Base-by-base conservation (phyloP, 768 basidiomycete genomes). In the Tricholoma furcatifolium region DNA sequence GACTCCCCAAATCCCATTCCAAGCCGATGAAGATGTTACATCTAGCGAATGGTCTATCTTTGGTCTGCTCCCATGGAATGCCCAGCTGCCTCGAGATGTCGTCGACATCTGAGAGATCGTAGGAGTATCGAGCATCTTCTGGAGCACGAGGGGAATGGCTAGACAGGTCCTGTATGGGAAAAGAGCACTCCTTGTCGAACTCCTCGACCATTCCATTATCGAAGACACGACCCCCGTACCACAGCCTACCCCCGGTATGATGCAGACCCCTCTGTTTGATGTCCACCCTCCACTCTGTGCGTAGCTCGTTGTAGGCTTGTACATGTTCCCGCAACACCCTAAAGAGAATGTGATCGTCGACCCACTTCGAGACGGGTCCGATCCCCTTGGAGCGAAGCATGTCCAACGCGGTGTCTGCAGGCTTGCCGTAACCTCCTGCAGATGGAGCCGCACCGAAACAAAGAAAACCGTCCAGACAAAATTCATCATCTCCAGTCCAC, bases 301-400 rank as follows among this genome's bases (percentile, higher is more conserved):
- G 1, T 0, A 14, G 15, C 2, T 11, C 0, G 40, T 74, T 73
- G 55, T 60, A 70, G 12, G 56, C 23, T 1, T 36, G 30, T 1
- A 70, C 50, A 41, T 57, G 32, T 6, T 64, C 36, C 49, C 54
- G 0, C 31, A 44, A 34, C 14, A 67, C 56, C 43, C 59, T n/a
- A n/a, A n/a, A n/a, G n/a, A n/a, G n/a, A n/a, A n/a, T n/a, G n/a
- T n/a, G n/a, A n/a, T n/a, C n/a, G n/a, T n/a, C n/a, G n/a, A n/a
- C n/a, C n/a, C n/a, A n/a, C n/a, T n/a, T n/a, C n/a, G n/a, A n/a
- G n/a, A 70, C 11, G 0, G 70, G 70, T 0, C 70, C 62, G 0
- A 73, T 60, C 0, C 66, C 62, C 0, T 5, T 0, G 0, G 36
- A 2, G 0, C 58, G 15, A 40, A 74, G 69, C 0, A 70, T 68